phyloP scores from a whole-genome alignment of 768 basidiomycete genomes.

The Boletus rubescentipes region DNA sequence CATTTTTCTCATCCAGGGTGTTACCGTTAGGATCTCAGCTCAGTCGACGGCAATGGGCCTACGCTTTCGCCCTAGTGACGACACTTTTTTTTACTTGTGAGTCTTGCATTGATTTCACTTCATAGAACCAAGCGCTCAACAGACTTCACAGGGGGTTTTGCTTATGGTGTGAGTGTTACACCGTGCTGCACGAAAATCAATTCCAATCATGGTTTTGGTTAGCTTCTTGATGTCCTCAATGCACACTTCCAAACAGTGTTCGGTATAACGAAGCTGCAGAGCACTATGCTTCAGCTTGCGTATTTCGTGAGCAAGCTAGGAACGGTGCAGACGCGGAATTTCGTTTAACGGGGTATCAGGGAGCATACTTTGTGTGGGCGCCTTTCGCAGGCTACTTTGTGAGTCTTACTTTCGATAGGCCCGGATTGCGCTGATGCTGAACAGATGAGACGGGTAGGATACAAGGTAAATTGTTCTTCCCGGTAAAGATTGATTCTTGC shows the following conservation, averaged over 20 bases:
- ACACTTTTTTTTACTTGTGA: conserved; percentile 74
- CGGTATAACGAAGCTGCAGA: conserved; percentile 64
- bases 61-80: conserved; percentile 67
- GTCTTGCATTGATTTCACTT: conserved; percentile 16
- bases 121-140: neutral
- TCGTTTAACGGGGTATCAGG: conserved; percentile 29
- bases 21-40: conserved; percentile 37
- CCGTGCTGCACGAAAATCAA: neutral
- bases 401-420: conserved; percentile 25
- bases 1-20: neutral
- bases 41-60: conserved; percentile 46
- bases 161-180: conserved; percentile 53
- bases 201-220: conserved; percentile 22
- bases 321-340: neutral
- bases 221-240: conserved; percentile 68
- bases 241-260: conserved; percentile 75
- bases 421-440: neutral
- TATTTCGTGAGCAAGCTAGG: conserved; percentile 52
- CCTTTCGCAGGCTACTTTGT: conserved; percentile 59
- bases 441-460: conserved; percentile 62
- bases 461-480: conserved; percentile 48
- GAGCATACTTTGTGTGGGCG: conserved; percentile 61
- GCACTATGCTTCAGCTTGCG: conserved; percentile 71
- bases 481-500: neutral
- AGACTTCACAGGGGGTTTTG: conserved; percentile 55